A percentile compares a stretch with the other conserved stretches of the same genome.
phyloP scores from a whole-genome alignment of 495 filamentous ascomycete genomes.

The Staphylotrichum longicolle region DNA sequence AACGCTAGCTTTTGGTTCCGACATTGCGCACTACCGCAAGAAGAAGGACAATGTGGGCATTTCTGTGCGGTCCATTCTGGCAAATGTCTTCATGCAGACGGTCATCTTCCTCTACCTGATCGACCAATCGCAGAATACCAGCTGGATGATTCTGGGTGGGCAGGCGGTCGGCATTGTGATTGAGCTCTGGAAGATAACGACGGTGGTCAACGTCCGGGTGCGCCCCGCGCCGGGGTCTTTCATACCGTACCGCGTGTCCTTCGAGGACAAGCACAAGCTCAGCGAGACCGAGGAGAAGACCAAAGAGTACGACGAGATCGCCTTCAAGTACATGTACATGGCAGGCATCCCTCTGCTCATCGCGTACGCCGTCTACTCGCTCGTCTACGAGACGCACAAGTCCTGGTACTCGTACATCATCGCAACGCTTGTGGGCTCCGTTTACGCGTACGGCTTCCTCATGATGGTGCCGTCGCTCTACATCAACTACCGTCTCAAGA shows the following conservation, averaged over 20 bases:
- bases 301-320: conserved; percentile 95
- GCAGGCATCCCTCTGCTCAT: conserved; percentile 82
- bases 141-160: conserved; percentile 96
- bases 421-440: conserved; percentile 88
- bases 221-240: conserved; percentile 65
- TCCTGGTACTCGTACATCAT: conserved; percentile 94
- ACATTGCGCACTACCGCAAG: conserved; percentile 96
- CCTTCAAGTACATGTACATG: conserved; percentile 94
- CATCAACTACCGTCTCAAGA: conserved; percentile 98
- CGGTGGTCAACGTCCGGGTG: conserved; percentile 85
- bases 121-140: conserved; percentile 95
- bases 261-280: conserved; percentile 96
- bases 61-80: conserved; percentile 91
- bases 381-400: conserved; percentile 94
- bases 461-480: conserved; percentile 99
- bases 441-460: conserved; percentile 97
- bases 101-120: conserved; percentile 98
- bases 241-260: conserved; percentile 78
- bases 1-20: conserved; percentile 93
- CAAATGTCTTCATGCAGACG: conserved; percentile 95
- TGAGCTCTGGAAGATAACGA: conserved; percentile 99
- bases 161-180: conserved; percentile 92
- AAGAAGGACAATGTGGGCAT: conserved; percentile 99
- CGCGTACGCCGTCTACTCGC: conserved; percentile 85
- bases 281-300: conserved; percentile 95